Percentiles rank a stretch among this genome's conserved stretches.
These are phyloP conservation scores for Nothopassalora personata DNA, from an alignment of 2,329 filamentous ascomycete genomes.

Conservation along the genomic window DNA sequence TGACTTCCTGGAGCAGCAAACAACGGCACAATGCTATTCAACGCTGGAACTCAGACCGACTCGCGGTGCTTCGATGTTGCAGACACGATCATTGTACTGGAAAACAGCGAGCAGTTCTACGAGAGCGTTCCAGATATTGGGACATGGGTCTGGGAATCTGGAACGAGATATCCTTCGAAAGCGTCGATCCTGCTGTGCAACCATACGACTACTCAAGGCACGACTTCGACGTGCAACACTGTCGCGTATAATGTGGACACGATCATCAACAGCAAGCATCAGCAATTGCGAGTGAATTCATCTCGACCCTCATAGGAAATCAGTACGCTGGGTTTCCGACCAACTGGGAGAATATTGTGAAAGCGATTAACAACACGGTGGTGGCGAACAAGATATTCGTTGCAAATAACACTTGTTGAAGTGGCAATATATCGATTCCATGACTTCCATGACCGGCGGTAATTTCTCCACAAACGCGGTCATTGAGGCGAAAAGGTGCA, in stretches of 20 bases:
- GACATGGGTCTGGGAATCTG: background rate
- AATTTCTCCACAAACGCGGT: too few relatives aligned
- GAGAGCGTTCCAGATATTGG: slow-evolving; percentile 4
- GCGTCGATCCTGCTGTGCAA: background rate
- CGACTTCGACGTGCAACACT: background rate
- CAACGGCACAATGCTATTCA: slow-evolving; percentile 6
- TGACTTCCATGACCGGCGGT: too few relatives aligned
- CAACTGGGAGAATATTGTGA: background rate
- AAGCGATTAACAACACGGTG: background rate
- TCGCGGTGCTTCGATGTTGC: slow-evolving; percentile 6
- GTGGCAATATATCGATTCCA: too few relatives aligned
- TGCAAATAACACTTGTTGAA: background rate
- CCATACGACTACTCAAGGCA: slow-evolving; percentile 1
- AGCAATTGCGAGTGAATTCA: slow-evolving; percentile 1
- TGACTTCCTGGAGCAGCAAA: background rate
- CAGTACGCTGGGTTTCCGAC: background rate
- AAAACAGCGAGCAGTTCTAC: slow-evolving; percentile 3
- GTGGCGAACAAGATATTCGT: background rate
- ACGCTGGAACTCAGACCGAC: slow-evolving; percentile 5
- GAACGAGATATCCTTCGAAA: background rate
- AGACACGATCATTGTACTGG: slow-evolving; percentile 7
- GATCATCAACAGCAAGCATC: background rate
- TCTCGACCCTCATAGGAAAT: background rate
- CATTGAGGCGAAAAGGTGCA: too few relatives aligned
- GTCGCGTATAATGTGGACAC: slow-evolving; percentile 1